Conservation (phyloP, 768 basidiomycete species). For the Tremella mesenterica region DNA sequence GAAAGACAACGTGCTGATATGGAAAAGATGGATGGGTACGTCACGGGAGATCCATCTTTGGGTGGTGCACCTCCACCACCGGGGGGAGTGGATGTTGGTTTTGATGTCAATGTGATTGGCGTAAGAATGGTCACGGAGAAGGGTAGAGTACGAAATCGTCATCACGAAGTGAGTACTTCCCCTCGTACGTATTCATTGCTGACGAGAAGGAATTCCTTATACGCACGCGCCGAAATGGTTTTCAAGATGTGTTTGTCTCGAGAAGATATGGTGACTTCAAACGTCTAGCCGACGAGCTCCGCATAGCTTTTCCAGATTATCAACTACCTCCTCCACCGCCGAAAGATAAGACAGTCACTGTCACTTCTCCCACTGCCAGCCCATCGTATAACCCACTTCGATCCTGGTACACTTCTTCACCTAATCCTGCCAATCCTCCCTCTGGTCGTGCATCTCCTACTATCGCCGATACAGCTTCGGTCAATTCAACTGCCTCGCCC, state of each 20-base stretch:
- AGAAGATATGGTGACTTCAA: constrained; percentile 92
- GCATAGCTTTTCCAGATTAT: constrained; percentile 74
- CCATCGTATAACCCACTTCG: constrained; percentile 36
- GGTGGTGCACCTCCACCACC: constrained; percentile 10
- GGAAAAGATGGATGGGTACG: not conserved
- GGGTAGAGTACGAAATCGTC: constrained; percentile 72
- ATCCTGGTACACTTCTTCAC: constrained; percentile 23
- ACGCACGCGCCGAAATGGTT: constrained; percentile 65
- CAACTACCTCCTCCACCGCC: constrained; percentile 71
- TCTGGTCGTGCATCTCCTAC: constrained; percentile 1
- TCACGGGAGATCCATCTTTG: not conserved
- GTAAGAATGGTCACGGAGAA: constrained; percentile 75
- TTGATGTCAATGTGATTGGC: constrained; percentile 85
- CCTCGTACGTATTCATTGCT: constrained; percentile 1
- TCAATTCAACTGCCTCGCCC: constrained; percentile 11
- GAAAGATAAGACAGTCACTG: constrained; percentile 64
- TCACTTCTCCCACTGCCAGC: constrained; percentile 14
- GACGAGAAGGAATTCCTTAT: constrained; percentile 80
- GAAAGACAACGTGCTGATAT: constrained; percentile 8
- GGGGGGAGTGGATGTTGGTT: constrained; percentile 39
- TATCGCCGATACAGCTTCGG: not conserved
- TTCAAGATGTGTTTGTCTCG: constrained; percentile 74
- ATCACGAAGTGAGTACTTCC: constrained; percentile 63
- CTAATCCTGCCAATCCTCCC: constrained; percentile 3
- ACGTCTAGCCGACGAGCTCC: constrained; percentile 79